Base-by-base conservation (phyloP, 2,329 filamentous ascomycete species). In the Zymoseptoria tritici region DNA sequence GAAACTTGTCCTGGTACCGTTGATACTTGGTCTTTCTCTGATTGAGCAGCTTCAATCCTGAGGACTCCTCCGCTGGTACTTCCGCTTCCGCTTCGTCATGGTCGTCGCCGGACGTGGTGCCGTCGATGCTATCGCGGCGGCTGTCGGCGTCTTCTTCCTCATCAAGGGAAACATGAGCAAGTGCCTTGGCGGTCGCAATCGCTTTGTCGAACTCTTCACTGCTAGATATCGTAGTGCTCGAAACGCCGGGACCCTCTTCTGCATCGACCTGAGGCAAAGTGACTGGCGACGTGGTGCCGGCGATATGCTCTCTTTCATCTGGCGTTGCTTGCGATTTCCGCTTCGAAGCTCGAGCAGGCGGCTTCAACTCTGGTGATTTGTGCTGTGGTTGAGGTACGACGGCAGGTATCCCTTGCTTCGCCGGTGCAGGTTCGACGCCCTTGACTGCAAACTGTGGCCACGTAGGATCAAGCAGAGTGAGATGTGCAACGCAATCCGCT, bases 131-230 rank as follows among this genome's bases (percentile, higher is more conserved):
- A 49, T 61, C 64, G 19, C 67, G 66, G 22, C 66, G 65, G 36
- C 63, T 69, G 5, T 61, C 62, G 9, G 72, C 69, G 6, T 77
- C 68, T 3, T 71, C 75, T 4, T 77, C 75, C 13, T 74, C 71
- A 26, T 78, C 76, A 0, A 79, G 66, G 1, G 75, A 76, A 6
- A 91, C 75, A 60, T 87, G 76, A 60, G 83, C 81, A 31, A 83
- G 80, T 58, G 82, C 78, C 66, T 82, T 83, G 53, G 86, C 79
- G 67, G 87, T 79, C 31, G 81, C 74, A 60, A 94, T 90, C 57
- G 83, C 82, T 42, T 83, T 76, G 31, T 87, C 82, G 8, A 93
- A 76, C 26, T 83, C 83, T 66, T 90, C 86, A 36, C 59, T 69
- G 13, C 36, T 46, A 16, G 36, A 16, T 46, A 46, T 46, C 16